These are phyloP conservation scores for Penicillium sp. DNA, from an alignment of 2,329 filamentous ascomycete species.

Conservation along the genomic window DNA sequence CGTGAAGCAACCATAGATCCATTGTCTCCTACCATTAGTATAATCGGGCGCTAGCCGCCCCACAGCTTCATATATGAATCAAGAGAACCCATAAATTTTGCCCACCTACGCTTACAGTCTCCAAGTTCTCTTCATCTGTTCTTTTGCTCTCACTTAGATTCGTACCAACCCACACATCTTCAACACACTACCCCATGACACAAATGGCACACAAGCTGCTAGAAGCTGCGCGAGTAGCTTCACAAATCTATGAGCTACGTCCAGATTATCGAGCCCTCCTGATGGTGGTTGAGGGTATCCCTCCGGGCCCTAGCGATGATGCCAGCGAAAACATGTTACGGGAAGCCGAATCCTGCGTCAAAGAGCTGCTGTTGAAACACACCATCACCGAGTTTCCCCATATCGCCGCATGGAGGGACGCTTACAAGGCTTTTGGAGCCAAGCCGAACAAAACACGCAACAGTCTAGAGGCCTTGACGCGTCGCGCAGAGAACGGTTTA, in stretches of 20 bases:
- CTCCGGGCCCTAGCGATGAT: conserved; percentile 33
- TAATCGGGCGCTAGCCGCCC: too few species aligned
- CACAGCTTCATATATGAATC: too few species aligned
- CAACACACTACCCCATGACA: too few species aligned
- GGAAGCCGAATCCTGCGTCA: conserved; percentile 15
- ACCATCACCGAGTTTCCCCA: conserved; percentile 35
- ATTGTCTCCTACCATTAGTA: too few species aligned
- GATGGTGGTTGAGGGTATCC: conserved; percentile 34
- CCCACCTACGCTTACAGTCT: too few species aligned
- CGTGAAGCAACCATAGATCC: too few species aligned
- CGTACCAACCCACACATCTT: too few species aligned
- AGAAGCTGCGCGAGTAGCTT: conserved; percentile 10
- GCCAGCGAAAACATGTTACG: conserved; percentile 31
- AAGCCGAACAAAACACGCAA: conserved; percentile 41
- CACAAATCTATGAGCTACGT: conserved; percentile 35
- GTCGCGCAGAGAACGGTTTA: conserved; percentile 33
- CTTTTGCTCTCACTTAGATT: too few species aligned
- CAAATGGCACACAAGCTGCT: not conserved
- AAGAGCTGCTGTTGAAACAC: conserved; percentile 5
- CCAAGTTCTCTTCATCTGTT: too few species aligned
- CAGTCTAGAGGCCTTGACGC: conserved; percentile 38
- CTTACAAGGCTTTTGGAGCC: conserved; percentile 42
- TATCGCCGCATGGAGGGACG: conserved; percentile 40
- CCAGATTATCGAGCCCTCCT: conserved; percentile 42
- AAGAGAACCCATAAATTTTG: too few species aligned